Percentiles rank a stretch among this genome's conserved stretches.
These are phyloP conservation scores for Russula sp. DNA, from an alignment of 768 basidiomycete genomes.

Conservation along the genomic window DNA sequence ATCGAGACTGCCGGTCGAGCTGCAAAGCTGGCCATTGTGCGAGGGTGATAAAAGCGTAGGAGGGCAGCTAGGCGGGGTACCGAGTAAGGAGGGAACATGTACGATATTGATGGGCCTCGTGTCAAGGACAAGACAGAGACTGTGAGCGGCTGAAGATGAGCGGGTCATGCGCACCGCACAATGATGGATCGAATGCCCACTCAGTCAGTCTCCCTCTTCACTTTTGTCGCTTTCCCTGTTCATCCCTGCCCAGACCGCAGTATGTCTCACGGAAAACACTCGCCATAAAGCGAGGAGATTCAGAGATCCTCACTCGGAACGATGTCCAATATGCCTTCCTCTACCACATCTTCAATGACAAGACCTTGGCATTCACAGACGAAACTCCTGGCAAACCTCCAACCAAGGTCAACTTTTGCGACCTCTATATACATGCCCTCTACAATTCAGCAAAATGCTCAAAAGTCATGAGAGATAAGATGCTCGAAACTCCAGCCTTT, in stretches of 20 bases:
- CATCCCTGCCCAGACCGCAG: slow-evolving; percentile 39
- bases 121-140: not conserved
- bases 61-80: slow-evolving; percentile 2
- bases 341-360: slow-evolving; percentile 67
- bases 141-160: not conserved
- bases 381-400: slow-evolving; percentile 40
- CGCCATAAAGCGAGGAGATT: slow-evolving; percentile 77
- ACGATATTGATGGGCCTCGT: slow-evolving; percentile 3
- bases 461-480: slow-evolving; percentile 82
- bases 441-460: slow-evolving; percentile 79
- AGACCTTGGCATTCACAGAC: slow-evolving; percentile 61
- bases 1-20: slow-evolving; percentile 43
- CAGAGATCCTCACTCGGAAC: slow-evolving; percentile 72
- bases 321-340: slow-evolving; percentile 87
- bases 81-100: slow-evolving; percentile 7
- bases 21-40: slow-evolving; percentile 9
- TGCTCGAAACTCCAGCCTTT: slow-evolving; percentile 74
- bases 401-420: slow-evolving; percentile 62
- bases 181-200: slow-evolving; percentile 19
- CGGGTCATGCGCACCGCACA: not conserved
- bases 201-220: slow-evolving; percentile 20
- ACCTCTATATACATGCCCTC: slow-evolving; percentile 77
- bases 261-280: slow-evolving; percentile 47
- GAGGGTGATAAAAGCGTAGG: slow-evolving; percentile 3
- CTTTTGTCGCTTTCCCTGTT: slow-evolving; percentile 44